These are phyloP conservation scores for Entonaema liquescens DNA, from an alignment of 495 filamentous ascomycete species.

Conservation along the genomic window DNA sequence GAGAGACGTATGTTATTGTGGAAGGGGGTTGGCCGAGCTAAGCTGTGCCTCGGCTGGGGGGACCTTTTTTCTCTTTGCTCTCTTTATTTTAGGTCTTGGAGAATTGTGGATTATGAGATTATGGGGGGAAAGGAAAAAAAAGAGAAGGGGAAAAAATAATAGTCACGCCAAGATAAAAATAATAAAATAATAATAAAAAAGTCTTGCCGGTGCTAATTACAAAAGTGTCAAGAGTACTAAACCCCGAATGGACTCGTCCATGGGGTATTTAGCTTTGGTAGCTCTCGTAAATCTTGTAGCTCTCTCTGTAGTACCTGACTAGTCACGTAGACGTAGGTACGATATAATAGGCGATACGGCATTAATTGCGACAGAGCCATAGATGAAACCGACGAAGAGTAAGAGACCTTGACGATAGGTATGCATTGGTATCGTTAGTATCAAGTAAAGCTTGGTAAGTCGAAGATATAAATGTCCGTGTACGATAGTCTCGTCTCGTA, in stretches of 20 bases:
- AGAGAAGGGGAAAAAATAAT: constrained; percentile 8
- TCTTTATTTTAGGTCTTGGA: constrained; percentile 10
- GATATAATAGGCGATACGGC: neutral
- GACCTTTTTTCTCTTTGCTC: constrained; percentile 19
- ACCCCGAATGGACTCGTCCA: neutral
- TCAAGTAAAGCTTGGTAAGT: neutral
- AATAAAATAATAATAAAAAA: neutral
- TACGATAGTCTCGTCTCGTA: constrained; percentile 5
- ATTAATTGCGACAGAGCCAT: neutral
- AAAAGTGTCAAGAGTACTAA: neutral
- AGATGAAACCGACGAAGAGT: neutral
- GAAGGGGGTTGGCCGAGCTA: constrained; percentile 9
- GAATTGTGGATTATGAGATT: constrained; percentile 31
- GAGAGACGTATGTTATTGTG: constrained; percentile 6
- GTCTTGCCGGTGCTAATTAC: neutral
- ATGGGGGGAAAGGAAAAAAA: constrained; percentile 3
- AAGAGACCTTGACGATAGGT: neutral
- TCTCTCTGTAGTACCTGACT: constrained; percentile 32
- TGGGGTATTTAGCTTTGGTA: neutral
- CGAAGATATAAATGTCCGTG: neutral
- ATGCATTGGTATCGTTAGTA: neutral
- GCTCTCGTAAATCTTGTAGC: neutral
- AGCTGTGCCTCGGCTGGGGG: constrained; percentile 27
- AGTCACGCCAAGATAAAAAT: constrained; percentile 23
- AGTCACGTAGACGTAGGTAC: neutral